A percentile compares a stretch with the other conserved stretches of the same genome.
Evolutionary conservation across 2,329 filamentous ascomycete species (phyloP).

Genomic region (Ascochyta pisi): DNA sequence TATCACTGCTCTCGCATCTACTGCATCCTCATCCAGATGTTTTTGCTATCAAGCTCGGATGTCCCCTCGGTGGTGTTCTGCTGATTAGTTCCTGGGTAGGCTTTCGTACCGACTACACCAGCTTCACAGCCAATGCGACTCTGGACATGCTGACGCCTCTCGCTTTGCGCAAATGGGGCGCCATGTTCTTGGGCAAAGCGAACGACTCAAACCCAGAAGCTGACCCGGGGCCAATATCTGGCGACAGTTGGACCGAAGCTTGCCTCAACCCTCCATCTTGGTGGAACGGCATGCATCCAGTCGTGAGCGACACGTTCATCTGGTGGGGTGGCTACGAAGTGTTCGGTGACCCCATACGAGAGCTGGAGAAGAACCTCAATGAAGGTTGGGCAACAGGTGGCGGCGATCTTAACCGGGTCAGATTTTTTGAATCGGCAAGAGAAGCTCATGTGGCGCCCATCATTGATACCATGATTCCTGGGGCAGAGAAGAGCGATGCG

Average conservation of each 20-base stretch:
- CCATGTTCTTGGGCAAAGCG: constrained; percentile 25
- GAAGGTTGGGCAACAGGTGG: constrained; percentile 27
- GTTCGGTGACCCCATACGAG: constrained; percentile 21
- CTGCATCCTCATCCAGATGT: constrained; percentile 34
- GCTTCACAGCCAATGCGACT: constrained; percentile 19
- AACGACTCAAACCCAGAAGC: constrained; percentile 15
- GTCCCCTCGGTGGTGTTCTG: constrained; percentile 14
- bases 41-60: constrained; percentile 18
- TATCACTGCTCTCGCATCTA: constrained; percentile 34
- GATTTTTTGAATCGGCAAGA: constrained; percentile 20
- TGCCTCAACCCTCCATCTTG: constrained; percentile 20
- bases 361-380: constrained; percentile 14
- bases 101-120: constrained; percentile 24
- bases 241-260: constrained; percentile 26
- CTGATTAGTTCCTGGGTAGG: constrained; percentile 27
- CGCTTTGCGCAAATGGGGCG: constrained; percentile 20
- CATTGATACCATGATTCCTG: constrained; percentile 21
- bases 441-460: constrained; percentile 32
- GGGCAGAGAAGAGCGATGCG: constrained; percentile 9
- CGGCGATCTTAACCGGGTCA: constrained; percentile 15
- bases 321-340: constrained; percentile 18
- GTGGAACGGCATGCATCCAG: constrained; percentile 16
- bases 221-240: constrained; percentile 19
- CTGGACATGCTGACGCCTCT: constrained; percentile 17
- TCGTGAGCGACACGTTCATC: constrained; percentile 19